These are phyloP conservation scores for Acacia melanoxylon DNA, from an alignment of 306 rosid genomes.

Conservation along the genomic window DNA sequence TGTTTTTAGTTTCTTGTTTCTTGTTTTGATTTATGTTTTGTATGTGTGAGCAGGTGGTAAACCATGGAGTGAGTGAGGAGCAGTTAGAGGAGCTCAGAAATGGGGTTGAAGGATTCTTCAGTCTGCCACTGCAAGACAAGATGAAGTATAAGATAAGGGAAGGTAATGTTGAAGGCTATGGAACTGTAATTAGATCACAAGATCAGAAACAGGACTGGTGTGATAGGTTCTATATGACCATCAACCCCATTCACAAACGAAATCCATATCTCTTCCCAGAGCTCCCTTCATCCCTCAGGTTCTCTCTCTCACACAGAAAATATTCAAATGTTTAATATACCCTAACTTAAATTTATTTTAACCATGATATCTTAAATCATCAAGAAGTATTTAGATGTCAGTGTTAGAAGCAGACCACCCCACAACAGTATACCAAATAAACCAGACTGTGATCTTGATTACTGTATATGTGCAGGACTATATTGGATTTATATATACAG, in stretches of 20 bases:
- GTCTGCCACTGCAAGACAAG: constrained; percentile 54
- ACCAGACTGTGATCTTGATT: not conserved
- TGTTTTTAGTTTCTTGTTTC: not conserved
- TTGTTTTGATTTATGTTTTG: not conserved
- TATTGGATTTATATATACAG: constrained; percentile 47
- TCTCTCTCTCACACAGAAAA: not conserved
- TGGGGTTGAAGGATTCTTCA: constrained; percentile 58
- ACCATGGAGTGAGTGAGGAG: constrained; percentile 53
- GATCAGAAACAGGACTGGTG: constrained; percentile 69
- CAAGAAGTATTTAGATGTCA: not conserved
- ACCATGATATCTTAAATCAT: not conserved
- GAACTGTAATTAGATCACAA: constrained; percentile 33
- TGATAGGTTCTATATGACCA: constrained; percentile 49
- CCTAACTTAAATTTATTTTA: not conserved
- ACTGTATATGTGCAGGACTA: constrained; percentile 30
- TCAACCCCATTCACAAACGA: constrained; percentile 50
- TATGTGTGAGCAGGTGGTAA: constrained; percentile 48
- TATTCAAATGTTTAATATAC: not conserved
- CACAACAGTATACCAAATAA: not conserved
- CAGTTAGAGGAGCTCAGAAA: constrained; percentile 39
- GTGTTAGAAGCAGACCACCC: not conserved
- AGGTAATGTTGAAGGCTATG: constrained; percentile 72
- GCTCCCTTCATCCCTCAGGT: constrained; percentile 58
- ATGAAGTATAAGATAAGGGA: constrained; percentile 44
- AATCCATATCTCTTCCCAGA: constrained; percentile 54